Conservation (phyloP, 345 rosid genomes). For the Tarenaya hassleriana region DNA sequence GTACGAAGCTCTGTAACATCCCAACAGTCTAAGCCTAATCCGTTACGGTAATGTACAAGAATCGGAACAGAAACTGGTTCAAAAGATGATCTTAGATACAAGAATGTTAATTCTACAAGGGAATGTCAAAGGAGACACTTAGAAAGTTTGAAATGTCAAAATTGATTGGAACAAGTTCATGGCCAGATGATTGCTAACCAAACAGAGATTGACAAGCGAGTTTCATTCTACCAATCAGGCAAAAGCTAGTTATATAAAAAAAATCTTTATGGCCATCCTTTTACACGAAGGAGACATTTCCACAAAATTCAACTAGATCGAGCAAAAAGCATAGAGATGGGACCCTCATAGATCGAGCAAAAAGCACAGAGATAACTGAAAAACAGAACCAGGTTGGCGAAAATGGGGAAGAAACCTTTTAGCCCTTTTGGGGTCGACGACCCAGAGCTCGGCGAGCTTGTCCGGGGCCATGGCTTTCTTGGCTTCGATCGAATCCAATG, state of each 20-base stretch:
- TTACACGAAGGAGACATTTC: slow-evolving; percentile 24
- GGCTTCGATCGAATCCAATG: slow-evolving; percentile 64
- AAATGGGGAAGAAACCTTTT: slow-evolving; percentile 50
- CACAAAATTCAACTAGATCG: slow-evolving; percentile 12
- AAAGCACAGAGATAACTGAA: background rate
- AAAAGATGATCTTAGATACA: too few relatives aligned
- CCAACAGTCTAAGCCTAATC: too few relatives aligned
- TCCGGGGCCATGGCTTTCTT: slow-evolving; percentile 96
- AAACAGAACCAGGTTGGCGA: background rate
- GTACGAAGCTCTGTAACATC: too few relatives aligned
- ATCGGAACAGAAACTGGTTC: too few relatives aligned
- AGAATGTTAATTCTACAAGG: too few relatives aligned
- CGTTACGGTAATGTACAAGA: too few relatives aligned
- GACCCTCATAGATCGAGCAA: slow-evolving; percentile 27
- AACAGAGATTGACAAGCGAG: background rate
- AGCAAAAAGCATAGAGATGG: slow-evolving; percentile 22
- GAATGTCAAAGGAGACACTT: too few relatives aligned
- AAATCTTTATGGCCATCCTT: slow-evolving; percentile 13
- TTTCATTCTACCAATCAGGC: slow-evolving; percentile 12
- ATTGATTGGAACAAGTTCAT: too few relatives aligned
- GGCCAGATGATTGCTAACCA: too few relatives aligned
- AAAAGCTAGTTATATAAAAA: slow-evolving; percentile 16
- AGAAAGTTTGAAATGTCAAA: too few relatives aligned
- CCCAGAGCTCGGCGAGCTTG: slow-evolving; percentile 84
- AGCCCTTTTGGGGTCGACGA: slow-evolving; percentile 75